These are phyloP conservation scores for Fusarium kyushuense DNA, from an alignment of 2,329 filamentous ascomycete genomes.

Conservation along the genomic window DNA sequence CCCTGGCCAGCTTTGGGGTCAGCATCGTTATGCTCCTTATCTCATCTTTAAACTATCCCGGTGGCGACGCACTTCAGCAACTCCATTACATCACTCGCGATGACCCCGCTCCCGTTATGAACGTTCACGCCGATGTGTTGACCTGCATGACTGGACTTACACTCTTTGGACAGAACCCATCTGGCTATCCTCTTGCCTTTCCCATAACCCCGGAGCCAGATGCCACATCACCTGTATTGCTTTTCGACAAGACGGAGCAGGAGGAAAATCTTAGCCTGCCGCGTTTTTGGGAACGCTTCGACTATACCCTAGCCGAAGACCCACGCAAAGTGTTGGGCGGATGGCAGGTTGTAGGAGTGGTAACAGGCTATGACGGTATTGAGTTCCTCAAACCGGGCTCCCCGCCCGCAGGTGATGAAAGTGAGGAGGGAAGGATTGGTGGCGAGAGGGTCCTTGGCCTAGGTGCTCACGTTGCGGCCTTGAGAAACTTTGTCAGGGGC, in stretches of 20 bases:
- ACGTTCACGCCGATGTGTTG: slow-evolving; percentile 73
- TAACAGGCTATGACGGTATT: slow-evolving; percentile 70
- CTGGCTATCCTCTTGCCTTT: slow-evolving; percentile 53
- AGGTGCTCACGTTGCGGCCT: slow-evolving; percentile 55
- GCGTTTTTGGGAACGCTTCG: slow-evolving; percentile 72
- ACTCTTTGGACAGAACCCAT: slow-evolving; percentile 68
- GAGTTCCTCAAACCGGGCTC: slow-evolving; percentile 67
- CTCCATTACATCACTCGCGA: slow-evolving; percentile 56
- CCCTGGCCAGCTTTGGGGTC: slow-evolving; percentile 68
- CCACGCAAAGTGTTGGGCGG: slow-evolving; percentile 59
- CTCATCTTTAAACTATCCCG: slow-evolving; percentile 93
- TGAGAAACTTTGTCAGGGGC: slow-evolving; percentile 58
- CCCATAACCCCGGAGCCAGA: slow-evolving; percentile 26
- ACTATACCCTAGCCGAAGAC: slow-evolving; percentile 71
- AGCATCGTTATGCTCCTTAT: slow-evolving; percentile 78
- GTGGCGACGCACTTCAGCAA: slow-evolving; percentile 78
- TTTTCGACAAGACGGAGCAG: slow-evolving; percentile 73
- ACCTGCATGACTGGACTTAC: slow-evolving; percentile 79
- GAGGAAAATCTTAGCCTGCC: slow-evolving; percentile 56
- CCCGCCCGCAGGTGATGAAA: slow-evolving; percentile 8
- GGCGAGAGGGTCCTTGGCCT: slow-evolving; percentile 58
- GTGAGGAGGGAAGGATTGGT: slow-evolving; percentile 22
- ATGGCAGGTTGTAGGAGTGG: slow-evolving; percentile 69
- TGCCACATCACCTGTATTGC: slow-evolving; percentile 46
- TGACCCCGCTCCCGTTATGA: slow-evolving; percentile 48